Conservation (phyloP, 2,329 filamentous ascomycete genomes). For the Fusarium tjaetaba region DNA sequence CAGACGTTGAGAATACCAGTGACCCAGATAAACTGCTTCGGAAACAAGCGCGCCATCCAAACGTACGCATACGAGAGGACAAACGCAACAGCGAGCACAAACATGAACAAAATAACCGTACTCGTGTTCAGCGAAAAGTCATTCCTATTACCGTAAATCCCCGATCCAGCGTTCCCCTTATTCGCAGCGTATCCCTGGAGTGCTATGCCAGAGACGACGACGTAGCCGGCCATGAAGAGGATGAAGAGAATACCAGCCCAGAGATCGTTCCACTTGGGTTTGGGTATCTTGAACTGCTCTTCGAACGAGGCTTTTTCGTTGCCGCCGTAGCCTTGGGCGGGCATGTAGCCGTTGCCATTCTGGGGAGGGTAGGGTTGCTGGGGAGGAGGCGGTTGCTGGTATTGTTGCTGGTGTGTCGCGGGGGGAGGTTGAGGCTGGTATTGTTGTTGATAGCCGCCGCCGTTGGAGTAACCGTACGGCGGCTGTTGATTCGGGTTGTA, state of each 20-base stretch:
- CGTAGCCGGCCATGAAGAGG: constrained; percentile 75
- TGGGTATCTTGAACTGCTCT: constrained; percentile 82
- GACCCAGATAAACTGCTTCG: constrained; percentile 92
- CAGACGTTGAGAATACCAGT: constrained; percentile 89
- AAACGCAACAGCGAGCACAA: constrained; percentile 78
- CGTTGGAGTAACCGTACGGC: constrained; percentile 28
- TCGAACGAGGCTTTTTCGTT: constrained; percentile 71
- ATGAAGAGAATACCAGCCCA: constrained; percentile 89
- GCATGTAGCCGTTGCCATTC: constrained; percentile 47
- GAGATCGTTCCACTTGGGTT: constrained; percentile 88
- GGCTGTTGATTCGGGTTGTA: constrained; percentile 41
- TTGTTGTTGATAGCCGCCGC: constrained; percentile 37
- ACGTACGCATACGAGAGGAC: constrained; percentile 83
- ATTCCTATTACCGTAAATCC: constrained; percentile 77
- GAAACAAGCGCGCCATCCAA: constrained; percentile 77
- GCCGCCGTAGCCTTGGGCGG: constrained; percentile 49
- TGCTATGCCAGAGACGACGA: constrained; percentile 78
- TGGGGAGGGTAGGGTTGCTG: constrained; percentile 37
- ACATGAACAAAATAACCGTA: constrained; percentile 85
- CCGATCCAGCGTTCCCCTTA: constrained; percentile 71
- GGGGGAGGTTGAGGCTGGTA: constrained; percentile 41
- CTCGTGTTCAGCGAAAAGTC: constrained; percentile 79
- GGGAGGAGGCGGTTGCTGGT: constrained; percentile 36
- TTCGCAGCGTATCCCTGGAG: constrained; percentile 78
- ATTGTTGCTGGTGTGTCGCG: constrained; percentile 33